Conservation (phyloP, 2,329 filamentous ascomycete species). For the Trichoderma polysporum region DNA sequence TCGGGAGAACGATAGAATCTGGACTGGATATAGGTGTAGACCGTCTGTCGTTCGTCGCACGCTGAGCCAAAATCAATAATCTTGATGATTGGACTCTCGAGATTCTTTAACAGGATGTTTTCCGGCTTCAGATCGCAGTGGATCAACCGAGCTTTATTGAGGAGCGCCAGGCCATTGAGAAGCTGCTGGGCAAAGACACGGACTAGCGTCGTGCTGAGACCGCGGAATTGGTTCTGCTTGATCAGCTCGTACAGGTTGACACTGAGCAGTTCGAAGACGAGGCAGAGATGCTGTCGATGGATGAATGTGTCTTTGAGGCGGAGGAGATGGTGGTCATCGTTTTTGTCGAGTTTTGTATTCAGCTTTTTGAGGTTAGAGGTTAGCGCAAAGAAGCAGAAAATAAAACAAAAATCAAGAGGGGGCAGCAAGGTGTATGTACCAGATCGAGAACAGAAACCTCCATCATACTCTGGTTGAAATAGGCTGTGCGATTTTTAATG, state of each 20-base stretch:
- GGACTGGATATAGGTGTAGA: slow-evolving; percentile 99
- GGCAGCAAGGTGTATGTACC: slow-evolving; percentile 58
- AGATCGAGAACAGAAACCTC: slow-evolving; percentile 96
- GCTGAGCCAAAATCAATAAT: slow-evolving; percentile 99
- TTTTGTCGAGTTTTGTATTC: slow-evolving; percentile 98
- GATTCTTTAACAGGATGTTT: slow-evolving; percentile 95
- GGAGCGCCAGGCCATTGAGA: slow-evolving; percentile 82
- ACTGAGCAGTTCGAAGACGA: slow-evolving; percentile 94
- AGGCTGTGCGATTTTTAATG: slow-evolving; percentile 97
- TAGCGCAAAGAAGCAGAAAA: neutral
- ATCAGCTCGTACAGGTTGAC: slow-evolving; percentile 98
- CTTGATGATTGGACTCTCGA: slow-evolving; percentile 99
- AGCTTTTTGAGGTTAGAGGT: slow-evolving; percentile 53
- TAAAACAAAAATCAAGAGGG: neutral
- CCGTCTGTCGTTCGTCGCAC: slow-evolving; percentile 95
- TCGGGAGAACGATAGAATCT: slow-evolving; percentile 97
- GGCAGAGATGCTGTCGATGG: slow-evolving; percentile 90
- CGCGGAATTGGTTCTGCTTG: slow-evolving; percentile 99
- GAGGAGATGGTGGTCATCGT: slow-evolving; percentile 94
- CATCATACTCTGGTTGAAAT: slow-evolving; percentile 99
- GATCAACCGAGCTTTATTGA: slow-evolving; percentile 95
- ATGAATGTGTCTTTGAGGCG: slow-evolving; percentile 98
- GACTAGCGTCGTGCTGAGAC: slow-evolving; percentile 92
- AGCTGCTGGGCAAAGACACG: slow-evolving; percentile 97
- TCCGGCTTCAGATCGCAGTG: slow-evolving; percentile 98